A percentile compares a stretch with the other conserved stretches of the same genome.
phyloP scores from a whole-genome alignment of 1,284 basidiomycete genomes.

The Anthracocystis walkeri region DNA sequence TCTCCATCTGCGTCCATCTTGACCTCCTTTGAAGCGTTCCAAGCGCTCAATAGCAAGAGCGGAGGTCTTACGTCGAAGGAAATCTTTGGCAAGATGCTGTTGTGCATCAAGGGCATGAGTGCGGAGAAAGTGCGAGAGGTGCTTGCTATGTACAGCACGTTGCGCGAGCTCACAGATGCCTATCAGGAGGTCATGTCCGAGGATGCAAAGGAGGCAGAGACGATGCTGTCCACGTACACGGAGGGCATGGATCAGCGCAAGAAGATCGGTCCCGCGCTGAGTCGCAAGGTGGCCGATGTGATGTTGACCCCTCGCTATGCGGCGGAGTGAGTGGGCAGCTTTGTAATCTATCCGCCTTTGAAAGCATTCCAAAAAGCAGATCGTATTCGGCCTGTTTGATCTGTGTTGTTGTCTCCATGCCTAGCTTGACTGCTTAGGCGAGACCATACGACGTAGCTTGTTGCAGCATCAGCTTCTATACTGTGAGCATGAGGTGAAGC shows the following conservation, averaged over 20 bases:
- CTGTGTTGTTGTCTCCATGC: background rate
- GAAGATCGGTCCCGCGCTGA: conserved; percentile 49
- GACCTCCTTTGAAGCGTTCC: conserved; percentile 72
- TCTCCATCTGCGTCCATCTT: conserved; percentile 69
- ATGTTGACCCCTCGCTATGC: conserved; percentile 31
- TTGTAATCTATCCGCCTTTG: too few species aligned
- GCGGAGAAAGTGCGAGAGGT: conserved; percentile 73
- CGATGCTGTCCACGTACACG: conserved; percentile 28
- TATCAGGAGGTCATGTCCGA: conserved; percentile 57
- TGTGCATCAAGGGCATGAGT: conserved; percentile 73
- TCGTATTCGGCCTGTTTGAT: background rate
- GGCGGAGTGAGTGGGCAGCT: conserved; percentile 12
- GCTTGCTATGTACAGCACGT: conserved; percentile 72
- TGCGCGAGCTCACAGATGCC: conserved; percentile 70
- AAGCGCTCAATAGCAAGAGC: conserved; percentile 73
- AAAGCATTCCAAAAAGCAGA: too few species aligned
- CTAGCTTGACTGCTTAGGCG: background rate
- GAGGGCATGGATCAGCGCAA: conserved; percentile 48
- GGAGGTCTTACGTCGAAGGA: conserved; percentile 71
- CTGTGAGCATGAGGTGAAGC: background rate
- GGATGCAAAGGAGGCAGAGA: conserved; percentile 18
- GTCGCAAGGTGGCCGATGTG: conserved; percentile 44
- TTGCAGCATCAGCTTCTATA: background rate
- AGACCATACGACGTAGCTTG: background rate
- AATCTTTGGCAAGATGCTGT: conserved; percentile 73